Percentiles rank a stretch among this genome's conserved stretches.
Conservation (phyloP, 805 yeast genomes). For the Cyberlindnera mississippiensis region DNA sequence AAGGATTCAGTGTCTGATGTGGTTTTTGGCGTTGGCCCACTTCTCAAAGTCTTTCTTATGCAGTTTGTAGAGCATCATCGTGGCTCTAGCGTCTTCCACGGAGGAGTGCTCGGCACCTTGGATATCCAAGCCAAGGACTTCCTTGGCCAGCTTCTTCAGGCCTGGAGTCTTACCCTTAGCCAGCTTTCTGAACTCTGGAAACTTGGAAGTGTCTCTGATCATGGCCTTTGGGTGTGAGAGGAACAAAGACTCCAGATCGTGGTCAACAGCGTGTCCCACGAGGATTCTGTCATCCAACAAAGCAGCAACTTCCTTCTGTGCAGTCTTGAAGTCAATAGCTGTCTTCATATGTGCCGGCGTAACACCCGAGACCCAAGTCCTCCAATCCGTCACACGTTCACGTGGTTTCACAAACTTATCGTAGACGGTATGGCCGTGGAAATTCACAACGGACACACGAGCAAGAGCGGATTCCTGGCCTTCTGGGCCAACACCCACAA, state of each 20-base stretch:
- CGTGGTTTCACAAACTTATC: slow-evolving; percentile 76
- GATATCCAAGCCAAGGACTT: slow-evolving; percentile 54
- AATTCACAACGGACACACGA: slow-evolving; percentile 83
- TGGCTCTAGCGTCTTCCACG: slow-evolving; percentile 85
- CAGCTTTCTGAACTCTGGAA: slow-evolving; percentile 51
- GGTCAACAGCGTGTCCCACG: slow-evolving; percentile 83
- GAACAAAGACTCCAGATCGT: slow-evolving; percentile 67
- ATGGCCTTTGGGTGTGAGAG: slow-evolving; percentile 60
- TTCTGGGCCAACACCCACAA: slow-evolving; percentile 83
- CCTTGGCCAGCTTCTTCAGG: slow-evolving; percentile 59
- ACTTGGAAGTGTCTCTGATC: slow-evolving; percentile 73
- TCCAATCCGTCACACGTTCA: slow-evolving; percentile 80
- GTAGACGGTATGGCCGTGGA: slow-evolving; percentile 63
- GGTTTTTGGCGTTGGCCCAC: slow-evolving; percentile 11
- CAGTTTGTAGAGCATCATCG: slow-evolving; percentile 73
- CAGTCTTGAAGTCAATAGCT: slow-evolving; percentile 65
- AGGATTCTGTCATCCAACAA: slow-evolving; percentile 53
- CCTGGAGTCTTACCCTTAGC: slow-evolving; percentile 70
- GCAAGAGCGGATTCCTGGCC: slow-evolving; percentile 73
- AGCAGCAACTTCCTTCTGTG: slow-evolving; percentile 53
- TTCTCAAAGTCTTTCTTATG: slow-evolving; percentile 61
- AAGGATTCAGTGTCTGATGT: slow-evolving; percentile 1
- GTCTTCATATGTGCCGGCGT: slow-evolving; percentile 61
- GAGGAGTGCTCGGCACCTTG: slow-evolving; percentile 80
- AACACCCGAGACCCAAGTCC: slow-evolving; percentile 91